phyloP scores from a whole-genome alignment of 2,329 filamentous ascomycete genomes.

The Talaromyces sp. region DNA sequence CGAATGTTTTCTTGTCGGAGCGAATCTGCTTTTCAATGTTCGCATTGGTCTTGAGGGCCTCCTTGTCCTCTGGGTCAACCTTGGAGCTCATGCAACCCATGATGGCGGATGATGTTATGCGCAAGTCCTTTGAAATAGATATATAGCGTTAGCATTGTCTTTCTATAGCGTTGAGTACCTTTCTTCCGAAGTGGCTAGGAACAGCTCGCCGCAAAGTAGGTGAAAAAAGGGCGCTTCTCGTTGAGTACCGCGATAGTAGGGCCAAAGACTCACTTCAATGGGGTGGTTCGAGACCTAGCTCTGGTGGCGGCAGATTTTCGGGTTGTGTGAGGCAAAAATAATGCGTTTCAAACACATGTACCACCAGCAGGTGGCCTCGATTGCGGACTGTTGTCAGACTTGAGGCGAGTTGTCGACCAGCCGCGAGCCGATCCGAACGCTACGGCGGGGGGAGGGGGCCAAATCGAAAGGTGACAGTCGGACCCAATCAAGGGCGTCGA shows the following conservation, averaged over 20 bases:
- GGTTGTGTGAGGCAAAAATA: background rate
- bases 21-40: slow-evolving; percentile 85
- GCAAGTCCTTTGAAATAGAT: background rate
- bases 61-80: slow-evolving; percentile 34
- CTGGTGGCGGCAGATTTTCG: background rate
- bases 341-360: background rate
- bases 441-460: background rate
- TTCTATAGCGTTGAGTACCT: background rate
- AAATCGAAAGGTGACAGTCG: background rate
- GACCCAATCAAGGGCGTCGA: background rate
- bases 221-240: background rate
- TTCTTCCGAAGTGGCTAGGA: background rate
- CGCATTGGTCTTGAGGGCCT: slow-evolving; percentile 38
- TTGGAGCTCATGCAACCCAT: slow-evolving; percentile 45
- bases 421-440: background rate
- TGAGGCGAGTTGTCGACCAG: background rate
- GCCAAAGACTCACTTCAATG: background rate
- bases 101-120: slow-evolving; percentile 9
- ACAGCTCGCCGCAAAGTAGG: background rate
- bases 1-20: slow-evolving; percentile 79
- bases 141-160: background rate
- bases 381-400: background rate
- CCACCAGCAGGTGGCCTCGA: background rate
- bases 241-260: background rate
- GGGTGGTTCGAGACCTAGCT: background rate